Conservation (phyloP, 2,329 filamentous ascomycete species). For the Fusarium austroafricanum region DNA sequence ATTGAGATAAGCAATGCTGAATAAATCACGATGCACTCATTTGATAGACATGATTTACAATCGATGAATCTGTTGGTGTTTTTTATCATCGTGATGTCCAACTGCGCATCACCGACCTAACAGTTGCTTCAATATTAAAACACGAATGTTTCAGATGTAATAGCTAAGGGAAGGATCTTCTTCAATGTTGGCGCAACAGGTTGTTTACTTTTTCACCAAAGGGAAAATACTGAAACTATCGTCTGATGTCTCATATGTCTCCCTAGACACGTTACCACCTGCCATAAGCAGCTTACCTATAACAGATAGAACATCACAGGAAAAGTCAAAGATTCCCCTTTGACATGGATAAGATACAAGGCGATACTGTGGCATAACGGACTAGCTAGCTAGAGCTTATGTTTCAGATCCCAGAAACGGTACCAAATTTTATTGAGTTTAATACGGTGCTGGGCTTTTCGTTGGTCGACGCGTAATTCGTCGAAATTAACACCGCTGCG, state of each 20-base stretch:
- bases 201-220: conserved; percentile 4
- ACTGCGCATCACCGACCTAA: neutral
- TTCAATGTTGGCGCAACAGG: neutral
- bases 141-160: neutral
- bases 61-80: neutral
- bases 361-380: too few relatives aligned
- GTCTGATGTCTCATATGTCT: neutral
- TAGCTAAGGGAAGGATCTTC: neutral
- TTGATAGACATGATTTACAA: neutral
- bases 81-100: neutral
- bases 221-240: neutral
- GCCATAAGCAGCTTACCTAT: neutral
- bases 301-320: too few relatives aligned
- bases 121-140: neutral
- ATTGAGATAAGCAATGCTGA: conserved; percentile 20
- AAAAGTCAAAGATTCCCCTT: too few relatives aligned
- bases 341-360: too few relatives aligned
- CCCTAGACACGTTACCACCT: conserved; percentile 1
- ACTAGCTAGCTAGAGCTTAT: neutral
- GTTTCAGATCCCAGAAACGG: conserved; percentile 2
- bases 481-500: neutral
- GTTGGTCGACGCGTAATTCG: neutral
- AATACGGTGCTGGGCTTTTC: neutral
- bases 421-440: neutral
- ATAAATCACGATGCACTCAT: conserved; percentile 3